A percentile compares a stretch with the other conserved stretches of the same genome.
These are phyloP conservation scores for Penicillium sp. DNA, from an alignment of 2,329 filamentous ascomycete genomes.

Conservation along the genomic window DNA sequence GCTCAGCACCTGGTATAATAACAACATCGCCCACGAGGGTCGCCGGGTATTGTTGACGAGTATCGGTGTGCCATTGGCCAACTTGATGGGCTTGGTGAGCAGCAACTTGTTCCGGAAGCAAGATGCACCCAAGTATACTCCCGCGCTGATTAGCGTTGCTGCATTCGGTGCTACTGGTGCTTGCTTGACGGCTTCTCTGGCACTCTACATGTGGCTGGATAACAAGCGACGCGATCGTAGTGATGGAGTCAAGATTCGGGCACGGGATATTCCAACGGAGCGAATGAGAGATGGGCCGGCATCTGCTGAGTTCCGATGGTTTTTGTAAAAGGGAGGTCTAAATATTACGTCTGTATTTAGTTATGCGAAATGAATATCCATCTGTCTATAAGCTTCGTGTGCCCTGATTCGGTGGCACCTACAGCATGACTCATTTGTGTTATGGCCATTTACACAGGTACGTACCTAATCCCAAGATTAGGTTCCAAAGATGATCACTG, in stretches of 20 bases:
- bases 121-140: conserved; percentile 66
- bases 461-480: background rate
- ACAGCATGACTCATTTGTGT: background rate
- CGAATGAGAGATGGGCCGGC: conserved; percentile 56
- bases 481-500: background rate
- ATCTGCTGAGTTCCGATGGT: conserved; percentile 59
- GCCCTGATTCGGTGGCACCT: background rate
- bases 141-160: conserved; percentile 61
- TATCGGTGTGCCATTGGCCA: conserved; percentile 71
- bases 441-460: background rate
- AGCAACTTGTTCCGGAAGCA: conserved; percentile 66
- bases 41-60: conserved; percentile 68
- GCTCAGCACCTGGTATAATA: conserved; percentile 70
- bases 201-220: conserved; percentile 64
- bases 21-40: conserved; percentile 77
- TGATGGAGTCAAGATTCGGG: conserved; percentile 57
- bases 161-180: conserved; percentile 57
- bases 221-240: conserved; percentile 60
- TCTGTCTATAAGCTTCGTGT: background rate
- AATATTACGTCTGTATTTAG: background rate
- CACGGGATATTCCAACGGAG: conserved; percentile 59
- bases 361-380: background rate
- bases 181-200: conserved; percentile 56
- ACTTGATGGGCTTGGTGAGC: conserved; percentile 71
- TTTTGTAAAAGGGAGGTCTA: conserved; percentile 34